Evolutionary conservation across 1,284 basidiomycete species (phyloP).

Genomic region (Hymenochaete sp.): DNA sequence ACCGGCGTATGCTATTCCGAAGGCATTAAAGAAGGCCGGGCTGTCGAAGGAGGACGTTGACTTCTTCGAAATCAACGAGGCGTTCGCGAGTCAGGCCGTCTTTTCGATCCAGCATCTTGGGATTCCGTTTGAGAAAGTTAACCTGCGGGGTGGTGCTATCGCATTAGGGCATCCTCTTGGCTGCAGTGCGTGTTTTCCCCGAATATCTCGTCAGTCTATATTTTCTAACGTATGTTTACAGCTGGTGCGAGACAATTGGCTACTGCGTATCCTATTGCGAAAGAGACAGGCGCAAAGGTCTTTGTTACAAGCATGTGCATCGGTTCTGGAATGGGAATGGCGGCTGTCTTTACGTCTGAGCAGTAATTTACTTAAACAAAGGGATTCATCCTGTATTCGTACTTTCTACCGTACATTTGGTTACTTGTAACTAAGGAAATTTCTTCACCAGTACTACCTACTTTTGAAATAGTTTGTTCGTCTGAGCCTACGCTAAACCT

Average conservation of each 20-base stretch:
- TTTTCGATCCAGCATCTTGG: constrained; percentile 72
- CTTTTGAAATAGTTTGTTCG: too few relatives aligned
- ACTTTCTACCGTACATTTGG: background rate
- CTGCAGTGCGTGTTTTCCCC: constrained; percentile 46
- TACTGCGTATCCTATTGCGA: constrained; percentile 77
- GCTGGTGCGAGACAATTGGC: constrained; percentile 86
- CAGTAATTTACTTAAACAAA: constrained; percentile 34
- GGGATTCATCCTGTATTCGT: background rate
- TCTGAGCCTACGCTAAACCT: too few relatives aligned
- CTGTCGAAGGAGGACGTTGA: constrained; percentile 74
- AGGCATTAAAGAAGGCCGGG: constrained; percentile 65
- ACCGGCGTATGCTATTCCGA: constrained; percentile 86
- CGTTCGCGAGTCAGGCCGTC: constrained; percentile 83
- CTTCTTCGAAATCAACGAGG: constrained; percentile 94
- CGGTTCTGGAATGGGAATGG: constrained; percentile 87
- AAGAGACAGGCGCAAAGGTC: constrained; percentile 64
- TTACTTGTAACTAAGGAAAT: too few relatives aligned
- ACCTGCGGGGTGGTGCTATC: constrained; percentile 84
- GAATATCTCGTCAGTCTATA: constrained; percentile 4
- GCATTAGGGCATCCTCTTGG: constrained; percentile 83
- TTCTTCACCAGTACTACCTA: too few relatives aligned
- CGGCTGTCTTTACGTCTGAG: constrained; percentile 77
- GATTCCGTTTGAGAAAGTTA: constrained; percentile 75
- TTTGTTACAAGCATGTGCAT: constrained; percentile 96
- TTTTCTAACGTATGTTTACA: constrained; percentile 21